Base-by-base conservation (phyloP, 768 basidiomycete species). In the Sarcomyxa edulis region DNA sequence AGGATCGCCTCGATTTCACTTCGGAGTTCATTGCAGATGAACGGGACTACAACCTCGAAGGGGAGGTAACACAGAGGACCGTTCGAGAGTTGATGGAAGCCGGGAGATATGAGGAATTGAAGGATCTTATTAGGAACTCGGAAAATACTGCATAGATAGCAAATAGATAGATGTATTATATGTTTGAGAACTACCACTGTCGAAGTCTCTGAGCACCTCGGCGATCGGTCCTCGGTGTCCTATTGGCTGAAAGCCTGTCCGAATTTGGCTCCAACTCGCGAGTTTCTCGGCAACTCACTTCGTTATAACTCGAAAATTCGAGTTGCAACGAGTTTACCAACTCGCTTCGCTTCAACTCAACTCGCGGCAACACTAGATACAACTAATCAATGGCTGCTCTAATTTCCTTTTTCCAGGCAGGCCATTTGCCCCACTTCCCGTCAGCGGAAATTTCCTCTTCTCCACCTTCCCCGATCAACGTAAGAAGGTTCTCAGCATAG, bases 1-100 rank as follows among this genome's bases (percentile, higher is more conserved):
- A 47, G 23, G 47, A 55, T 5, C 29, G 55, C 3, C 45, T 60
- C 10, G 33, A 49, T 34, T 56, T 56, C 29, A 41, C 39, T 2
- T 32, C 37, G 11, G 44, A 44, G n/a, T 34, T 52, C 7, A 15
- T 45, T 14, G 35, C 37, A 7, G 34, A 33, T 14, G 48, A 47
- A 24, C 34, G 43, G 20, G 48, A 52, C 28, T 52, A 52, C 24
- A 29, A 40, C 2, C 49, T 49, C 15, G 37, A 46, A 16, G 46
- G 36, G 6, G 35, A 33, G 3, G 16, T 46, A 19, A 49, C 48
- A 28, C 40, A 39, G 18, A 14, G 34, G 29, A 36, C 40, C 8
- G 32, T 45, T 14, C 24, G 42, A 16, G 39, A 48, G 25, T 31
- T 45, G 25, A 20, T 45, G 22, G 15, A 6, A 19, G 14, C 42